Conservation (phyloP, 768 basidiomycete species). For the Mycena olivaceomarginata region DNA sequence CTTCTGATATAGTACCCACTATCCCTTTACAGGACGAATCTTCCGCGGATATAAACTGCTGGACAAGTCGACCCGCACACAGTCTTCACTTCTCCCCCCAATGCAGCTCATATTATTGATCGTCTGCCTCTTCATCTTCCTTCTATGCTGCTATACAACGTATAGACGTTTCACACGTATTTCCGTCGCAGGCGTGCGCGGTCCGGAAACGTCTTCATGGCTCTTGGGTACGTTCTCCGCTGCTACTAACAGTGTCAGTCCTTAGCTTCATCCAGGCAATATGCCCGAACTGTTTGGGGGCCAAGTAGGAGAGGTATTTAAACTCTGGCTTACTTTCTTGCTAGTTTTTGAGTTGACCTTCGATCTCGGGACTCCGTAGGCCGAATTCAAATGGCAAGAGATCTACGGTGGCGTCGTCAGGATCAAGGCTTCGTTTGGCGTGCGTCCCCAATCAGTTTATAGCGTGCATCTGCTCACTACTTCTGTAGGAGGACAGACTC, state of each 20-base stretch:
- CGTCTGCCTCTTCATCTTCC: constrained; percentile 28
- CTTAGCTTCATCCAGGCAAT: constrained; percentile 45
- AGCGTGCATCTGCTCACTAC: constrained; percentile 14
- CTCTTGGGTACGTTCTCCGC: constrained; percentile 55
- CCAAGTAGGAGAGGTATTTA: constrained; percentile 57
- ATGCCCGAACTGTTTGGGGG: constrained; percentile 55
- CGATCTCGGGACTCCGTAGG: constrained; percentile 47
- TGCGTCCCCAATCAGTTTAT: constrained; percentile 44
- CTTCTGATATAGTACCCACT: constrained; percentile 36
- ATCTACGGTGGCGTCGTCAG: constrained; percentile 63
- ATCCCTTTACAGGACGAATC: constrained; percentile 27
- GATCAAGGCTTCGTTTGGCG: constrained; percentile 61
- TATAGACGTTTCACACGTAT: constrained; percentile 57
- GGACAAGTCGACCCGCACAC: constrained; percentile 34
- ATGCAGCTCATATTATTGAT: constrained; percentile 41
- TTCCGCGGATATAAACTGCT: constrained; percentile 47
- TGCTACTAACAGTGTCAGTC: background rate
- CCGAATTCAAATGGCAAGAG: constrained; percentile 67
- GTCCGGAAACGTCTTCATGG: constrained; percentile 61
- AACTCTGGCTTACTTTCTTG: constrained; percentile 22
- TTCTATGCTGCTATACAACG: constrained; percentile 48
- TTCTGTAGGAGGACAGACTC: constrained; percentile 63
- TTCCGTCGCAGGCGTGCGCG: constrained; percentile 58
- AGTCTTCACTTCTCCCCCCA: constrained; percentile 32
- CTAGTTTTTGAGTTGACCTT: constrained; percentile 36